Base-by-base conservation (phyloP, 2,329 filamentous ascomycete genomes). In the Stenocarpella maydis region DNA sequence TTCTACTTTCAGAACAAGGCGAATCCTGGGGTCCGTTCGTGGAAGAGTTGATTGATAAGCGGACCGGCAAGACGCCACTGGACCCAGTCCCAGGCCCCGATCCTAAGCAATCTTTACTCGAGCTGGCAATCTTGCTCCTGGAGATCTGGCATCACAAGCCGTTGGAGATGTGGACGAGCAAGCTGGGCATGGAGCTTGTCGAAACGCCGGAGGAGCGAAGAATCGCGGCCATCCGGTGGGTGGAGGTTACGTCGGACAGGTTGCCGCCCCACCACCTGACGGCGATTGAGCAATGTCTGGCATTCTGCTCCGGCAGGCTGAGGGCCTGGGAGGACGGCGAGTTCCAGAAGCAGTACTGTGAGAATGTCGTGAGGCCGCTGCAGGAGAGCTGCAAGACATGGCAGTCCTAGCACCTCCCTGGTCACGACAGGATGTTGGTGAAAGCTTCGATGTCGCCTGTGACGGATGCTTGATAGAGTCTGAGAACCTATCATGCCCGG, bases 111-210 rank as follows among this genome's bases (percentile, higher is more conserved):
- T 31, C 52, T 8, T 10, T 54, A 19, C 52, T 54, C 8, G 52
- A 54, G 31, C 52, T 54, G 15, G 52, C 52, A 6, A 54, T 54
- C 21, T 8, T 54, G 31, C 28, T 54, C 26, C 52, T 37, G 15
- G 31, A 54, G 52, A 54, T 54, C 31, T 54, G 52, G 31, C 52
- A 54, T 37, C 52, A 54, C 52, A 54, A 19, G 26, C 52, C 52
- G 52, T 19, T 54, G 9, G 31, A 54, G 19, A 54, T 37, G 52
- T 54, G 52, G 31, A 31, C 52, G 31, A n/a, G 9, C 8, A 37
- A 37, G 31, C 19, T 54, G 52, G 52, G 52, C 17, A 54, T 54
- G 52, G 52, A 37, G 31, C 14, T 21, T n/a, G 15, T 54, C 31
- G 52, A 54, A 19, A 54, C 52, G 31, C 31, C 52, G 31, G 52